A percentile compares a stretch with the other conserved stretches of the same genome.
These are phyloP conservation scores for Pichia sp. DNA, from an alignment of 1,139 yeast genomes.

Conservation along the genomic window DNA sequence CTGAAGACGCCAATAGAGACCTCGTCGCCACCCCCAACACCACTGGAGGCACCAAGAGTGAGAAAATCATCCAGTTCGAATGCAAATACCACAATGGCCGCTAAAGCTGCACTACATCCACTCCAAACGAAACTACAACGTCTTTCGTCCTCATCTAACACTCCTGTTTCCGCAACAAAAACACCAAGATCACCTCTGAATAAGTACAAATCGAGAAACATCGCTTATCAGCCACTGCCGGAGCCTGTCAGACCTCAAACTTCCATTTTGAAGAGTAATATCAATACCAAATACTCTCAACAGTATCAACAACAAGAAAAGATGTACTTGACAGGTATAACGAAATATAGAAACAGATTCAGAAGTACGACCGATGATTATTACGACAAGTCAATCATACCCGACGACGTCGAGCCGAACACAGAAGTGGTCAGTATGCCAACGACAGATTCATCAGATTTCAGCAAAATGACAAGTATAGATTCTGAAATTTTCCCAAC, in stretches of 20 bases:
- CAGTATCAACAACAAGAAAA: constrained; percentile 56
- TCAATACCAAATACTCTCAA: constrained; percentile 34
- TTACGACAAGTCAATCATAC: constrained; percentile 42
- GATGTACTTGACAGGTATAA: constrained; percentile 41
- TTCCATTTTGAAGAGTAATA: constrained; percentile 30
- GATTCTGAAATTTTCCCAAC: constrained; percentile 18
- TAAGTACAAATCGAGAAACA: constrained; percentile 9
- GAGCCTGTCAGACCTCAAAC: constrained; percentile 29
- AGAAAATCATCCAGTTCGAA: not conserved
- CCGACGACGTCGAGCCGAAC: constrained; percentile 37
- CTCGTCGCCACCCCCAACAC: not conserved
- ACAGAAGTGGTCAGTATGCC: constrained; percentile 20
- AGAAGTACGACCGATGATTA: constrained; percentile 43
- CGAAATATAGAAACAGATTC: constrained; percentile 29
- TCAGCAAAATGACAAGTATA: constrained; percentile 14
- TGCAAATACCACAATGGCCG: constrained; percentile 1
- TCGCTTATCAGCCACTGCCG: constrained; percentile 11
- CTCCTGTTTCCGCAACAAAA: not conserved
- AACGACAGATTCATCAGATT: constrained; percentile 7
- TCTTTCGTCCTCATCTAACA: constrained; percentile 1
- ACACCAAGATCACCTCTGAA: constrained; percentile 15
- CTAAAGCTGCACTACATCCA: constrained; percentile 6
- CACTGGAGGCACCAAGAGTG: not conserved
- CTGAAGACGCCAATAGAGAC: too few species aligned
- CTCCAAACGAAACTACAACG: constrained; percentile 14